Base-by-base conservation (phyloP, 1,284 basidiomycete genomes). In the Fomitopsis palustris region DNA sequence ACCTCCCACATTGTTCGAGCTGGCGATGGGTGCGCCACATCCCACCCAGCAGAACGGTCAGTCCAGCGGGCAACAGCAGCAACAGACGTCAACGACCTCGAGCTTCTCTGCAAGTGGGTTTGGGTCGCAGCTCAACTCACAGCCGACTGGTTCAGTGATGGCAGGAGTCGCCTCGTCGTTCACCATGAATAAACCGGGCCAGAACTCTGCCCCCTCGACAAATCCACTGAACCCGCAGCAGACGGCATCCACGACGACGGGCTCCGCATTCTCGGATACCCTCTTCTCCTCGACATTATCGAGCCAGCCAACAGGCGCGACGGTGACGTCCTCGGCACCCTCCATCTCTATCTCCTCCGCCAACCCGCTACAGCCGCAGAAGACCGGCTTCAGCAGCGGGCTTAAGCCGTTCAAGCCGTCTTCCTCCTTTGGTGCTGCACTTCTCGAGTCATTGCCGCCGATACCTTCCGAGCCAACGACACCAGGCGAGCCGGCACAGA, bases 321-420 rank as follows among this genome's bases (percentile, higher is more conserved):
- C 80, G 0, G 70, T 71, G 14, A 70, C 75, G 4, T 66, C 75
- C 21, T 67, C 67, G 29, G 61, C 67, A 1, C 67, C 72, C 3
- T 73, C 73, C 2, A 67, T 68, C 45, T 65, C 71, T 4, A 25
- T 69, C 23, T 67, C 72, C 1, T 54, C 66, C 12, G 53, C 61
- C 1, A 63, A 71, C 21, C 73, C 79, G 6, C 65, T 95, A 7
- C 85, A 87, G 67, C 77, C 91, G 0, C 95, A 97, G 67, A 71
- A 79, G 39, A 97, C 95, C 1, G 95, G 95, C 1, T 93, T 90
- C 65, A 78, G 29, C 33, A 51, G 81, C 27, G 90, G 88, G 2
- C 76, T 97, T 64, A 95, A 93, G 73, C 82, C 92, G 2, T 98
- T 98, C 83, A 95, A 96, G 72, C 95, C 95, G 2, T 85, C 90